A percentile compares a stretch with the other conserved stretches of the same genome.
phyloP scores from a whole-genome alignment of 768 basidiomycete genomes.

The Rhodocollybia butyracea region DNA sequence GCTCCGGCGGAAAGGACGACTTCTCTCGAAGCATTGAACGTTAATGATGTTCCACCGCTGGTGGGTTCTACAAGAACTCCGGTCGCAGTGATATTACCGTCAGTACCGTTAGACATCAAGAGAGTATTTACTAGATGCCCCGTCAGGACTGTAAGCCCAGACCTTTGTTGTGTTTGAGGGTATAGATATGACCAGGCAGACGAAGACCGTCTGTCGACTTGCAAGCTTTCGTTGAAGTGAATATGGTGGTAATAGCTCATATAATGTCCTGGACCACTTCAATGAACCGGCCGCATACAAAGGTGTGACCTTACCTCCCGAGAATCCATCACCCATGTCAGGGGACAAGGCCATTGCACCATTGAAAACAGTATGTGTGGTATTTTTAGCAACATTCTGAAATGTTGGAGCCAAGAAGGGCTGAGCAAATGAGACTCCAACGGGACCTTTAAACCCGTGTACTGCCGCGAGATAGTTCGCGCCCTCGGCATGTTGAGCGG shows the following conservation, averaged over 20 bases:
- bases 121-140: slow-evolving; percentile 10
- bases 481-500: slow-evolving; percentile 11
- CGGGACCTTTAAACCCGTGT: slow-evolving; percentile 14
- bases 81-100: slow-evolving; percentile 9
- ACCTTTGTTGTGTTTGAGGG: slow-evolving; percentile 8
- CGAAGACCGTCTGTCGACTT: slow-evolving; percentile 13
- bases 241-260: slow-evolving; percentile 15
- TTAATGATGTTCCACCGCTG: not conserved
- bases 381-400: slow-evolving; percentile 12
- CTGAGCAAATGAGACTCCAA: slow-evolving; percentile 13
- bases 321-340: slow-evolving; percentile 16
- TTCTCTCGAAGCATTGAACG: slow-evolving; percentile 9
- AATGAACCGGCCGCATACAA: not conserved
- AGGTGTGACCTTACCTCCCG: slow-evolving; percentile 12
- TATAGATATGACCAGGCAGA: slow-evolving; percentile 16
- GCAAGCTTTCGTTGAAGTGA: slow-evolving; percentile 15
- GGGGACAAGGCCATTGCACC: slow-evolving; percentile 7
- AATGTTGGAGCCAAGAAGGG: slow-evolving; percentile 12
- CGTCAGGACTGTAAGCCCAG: slow-evolving; percentile 11
- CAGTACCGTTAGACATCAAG: not conserved
- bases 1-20: slow-evolving; percentile 12
- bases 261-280: not conserved
- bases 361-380: slow-evolving; percentile 9
- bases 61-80: slow-evolving; percentile 9
- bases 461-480: slow-evolving; percentile 12